Evolutionary conservation across 768 basidiomycete genomes (phyloP).

Genomic region (Galerina marginata): DNA sequence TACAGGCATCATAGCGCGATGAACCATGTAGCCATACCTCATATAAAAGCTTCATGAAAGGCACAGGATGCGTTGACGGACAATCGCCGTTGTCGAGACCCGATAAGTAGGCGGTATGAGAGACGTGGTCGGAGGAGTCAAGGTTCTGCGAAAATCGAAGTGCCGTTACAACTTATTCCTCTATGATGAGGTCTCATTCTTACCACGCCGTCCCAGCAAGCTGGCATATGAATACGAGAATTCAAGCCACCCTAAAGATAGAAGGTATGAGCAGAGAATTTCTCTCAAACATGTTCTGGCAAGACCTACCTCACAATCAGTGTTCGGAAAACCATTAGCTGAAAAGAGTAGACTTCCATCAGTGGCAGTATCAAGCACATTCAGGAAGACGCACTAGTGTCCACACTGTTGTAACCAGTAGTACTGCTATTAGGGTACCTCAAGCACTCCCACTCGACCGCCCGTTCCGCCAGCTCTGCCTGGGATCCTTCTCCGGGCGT

Average conservation of each 20-base stretch:
- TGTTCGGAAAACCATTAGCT: constrained; percentile 47
- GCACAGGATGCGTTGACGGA: constrained; percentile 40
- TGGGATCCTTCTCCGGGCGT: constrained; percentile 40
- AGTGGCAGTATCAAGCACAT: neutral
- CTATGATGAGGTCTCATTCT: constrained; percentile 6
- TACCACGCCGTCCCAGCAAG: constrained; percentile 48
- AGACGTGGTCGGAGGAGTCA: constrained; percentile 43
- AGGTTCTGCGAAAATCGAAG: constrained; percentile 33
- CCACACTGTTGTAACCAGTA: constrained; percentile 33
- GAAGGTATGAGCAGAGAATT: neutral
- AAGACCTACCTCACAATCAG: constrained; percentile 43
- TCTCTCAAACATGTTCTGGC: neutral
- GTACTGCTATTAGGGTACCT: constrained; percentile 35
- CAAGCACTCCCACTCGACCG: constrained; percentile 45
- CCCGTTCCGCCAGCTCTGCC: constrained; percentile 43
- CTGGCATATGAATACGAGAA: constrained; percentile 44
- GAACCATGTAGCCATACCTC: constrained; percentile 28
- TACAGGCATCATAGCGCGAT: neutral
- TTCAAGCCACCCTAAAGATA: constrained; percentile 36
- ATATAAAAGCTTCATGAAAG: constrained; percentile 45
- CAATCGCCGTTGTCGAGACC: constrained; percentile 44
- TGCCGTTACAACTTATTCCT: neutral
- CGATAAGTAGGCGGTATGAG: constrained; percentile 40
- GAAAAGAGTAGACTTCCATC: neutral
- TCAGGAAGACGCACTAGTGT: constrained; percentile 12